These are phyloP conservation scores for Andrographis paniculata DNA, from an alignment of 305 asterid species.

Conservation along the genomic window DNA sequence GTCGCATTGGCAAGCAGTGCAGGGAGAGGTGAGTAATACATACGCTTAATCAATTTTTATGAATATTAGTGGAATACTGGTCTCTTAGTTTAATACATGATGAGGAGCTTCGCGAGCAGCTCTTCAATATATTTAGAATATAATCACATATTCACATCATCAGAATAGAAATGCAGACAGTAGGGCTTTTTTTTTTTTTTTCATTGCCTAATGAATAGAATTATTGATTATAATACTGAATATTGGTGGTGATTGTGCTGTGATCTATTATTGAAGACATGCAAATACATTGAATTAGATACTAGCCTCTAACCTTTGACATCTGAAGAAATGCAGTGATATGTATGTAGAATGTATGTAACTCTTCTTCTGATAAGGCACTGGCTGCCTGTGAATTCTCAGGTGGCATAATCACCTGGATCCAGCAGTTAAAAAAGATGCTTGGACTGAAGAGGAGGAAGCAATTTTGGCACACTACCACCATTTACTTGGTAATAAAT, in stretches of 20 bases:
- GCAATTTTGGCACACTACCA: constrained; percentile 42
- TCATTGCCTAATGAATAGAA: too few relatives aligned
- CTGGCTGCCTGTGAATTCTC: constrained; percentile 11
- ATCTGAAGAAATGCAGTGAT: too few relatives aligned
- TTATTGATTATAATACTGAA: too few relatives aligned
- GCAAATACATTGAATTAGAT: too few relatives aligned
- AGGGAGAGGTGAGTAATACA: constrained; percentile 54
- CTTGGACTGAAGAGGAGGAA: constrained; percentile 71
- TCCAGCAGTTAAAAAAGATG: constrained; percentile 62
- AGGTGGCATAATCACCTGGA: constrained; percentile 90
- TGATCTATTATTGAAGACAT: too few relatives aligned
- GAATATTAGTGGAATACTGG: not conserved
- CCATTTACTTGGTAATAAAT: constrained; percentile 55
- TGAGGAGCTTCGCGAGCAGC: constrained; percentile 2
- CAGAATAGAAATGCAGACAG: too few relatives aligned
- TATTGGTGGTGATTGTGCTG: too few relatives aligned
- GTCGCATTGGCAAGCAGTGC: constrained; percentile 93
- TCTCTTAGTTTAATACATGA: not conserved
- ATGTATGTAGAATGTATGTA: not conserved
- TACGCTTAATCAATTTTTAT: constrained; percentile 6
- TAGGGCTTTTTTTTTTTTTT: too few relatives aligned
- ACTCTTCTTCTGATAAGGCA: not conserved
- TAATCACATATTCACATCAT: too few relatives aligned
- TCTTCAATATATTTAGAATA: too few relatives aligned
- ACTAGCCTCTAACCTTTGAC: too few relatives aligned